These are phyloP conservation scores for Aschersonia sp. DNA, from an alignment of 2,329 filamentous ascomycete genomes.

Conservation along the genomic window DNA sequence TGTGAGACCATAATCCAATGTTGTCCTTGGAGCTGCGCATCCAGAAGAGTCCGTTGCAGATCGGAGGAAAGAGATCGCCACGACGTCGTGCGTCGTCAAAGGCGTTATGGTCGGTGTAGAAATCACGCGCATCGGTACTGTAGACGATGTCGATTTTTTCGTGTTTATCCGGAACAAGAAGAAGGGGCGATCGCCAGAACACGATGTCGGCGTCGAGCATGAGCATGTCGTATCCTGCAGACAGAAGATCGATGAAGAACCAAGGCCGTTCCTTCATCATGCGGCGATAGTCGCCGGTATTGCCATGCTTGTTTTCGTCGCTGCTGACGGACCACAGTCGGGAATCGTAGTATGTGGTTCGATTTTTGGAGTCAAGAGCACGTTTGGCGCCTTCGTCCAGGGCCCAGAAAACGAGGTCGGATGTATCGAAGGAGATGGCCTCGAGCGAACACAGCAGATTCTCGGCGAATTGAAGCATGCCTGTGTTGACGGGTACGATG, in stretches of 20 bases:
- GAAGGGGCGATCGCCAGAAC: conserved; percentile 1
- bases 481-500: conserved; percentile 1
- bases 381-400: background rate
- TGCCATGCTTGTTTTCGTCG: background rate
- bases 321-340: background rate
- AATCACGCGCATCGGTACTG: conserved; percentile 2
- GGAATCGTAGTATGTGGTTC: background rate
- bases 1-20: background rate
- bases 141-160: conserved; percentile 1
- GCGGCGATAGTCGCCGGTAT: background rate
- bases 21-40: conserved; percentile 1
- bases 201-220: conserved; percentile 1
- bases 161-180: background rate
- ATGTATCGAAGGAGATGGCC: background rate
- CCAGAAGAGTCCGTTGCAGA: conserved; percentile 3
- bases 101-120: conserved; percentile 1
- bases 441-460: conserved; percentile 1
- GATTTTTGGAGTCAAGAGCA: background rate
- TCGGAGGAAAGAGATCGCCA: background rate
- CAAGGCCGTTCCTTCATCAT: conserved; percentile 1
- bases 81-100: background rate
- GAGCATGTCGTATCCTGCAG: conserved; percentile 1
- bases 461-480: conserved; percentile 1
- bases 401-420: conserved; percentile 1
- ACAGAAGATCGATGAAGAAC: conserved; percentile 1